Percentiles rank a stretch among this genome's conserved stretches.
These are phyloP conservation scores for Macroventuria anomochaeta DNA, from an alignment of 2,329 filamentous ascomycete species.

Conservation along the genomic window DNA sequence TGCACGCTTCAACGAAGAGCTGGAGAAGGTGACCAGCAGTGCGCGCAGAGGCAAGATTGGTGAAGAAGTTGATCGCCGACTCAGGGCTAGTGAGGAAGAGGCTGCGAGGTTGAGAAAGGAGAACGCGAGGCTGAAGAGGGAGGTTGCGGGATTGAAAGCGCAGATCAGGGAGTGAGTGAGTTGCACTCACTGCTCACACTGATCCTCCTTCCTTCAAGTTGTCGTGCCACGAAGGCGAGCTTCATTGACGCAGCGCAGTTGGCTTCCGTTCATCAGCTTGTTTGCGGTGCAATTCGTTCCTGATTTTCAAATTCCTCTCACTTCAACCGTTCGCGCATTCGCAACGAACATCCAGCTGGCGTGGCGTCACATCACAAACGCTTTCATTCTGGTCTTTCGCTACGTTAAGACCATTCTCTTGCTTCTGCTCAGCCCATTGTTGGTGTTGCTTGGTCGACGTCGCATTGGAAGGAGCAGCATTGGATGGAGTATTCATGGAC, in stretches of 20 bases:
- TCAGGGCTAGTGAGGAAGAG: constrained; percentile 80
- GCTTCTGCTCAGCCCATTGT: background rate
- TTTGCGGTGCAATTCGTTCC: background rate
- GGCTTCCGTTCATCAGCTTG: background rate
- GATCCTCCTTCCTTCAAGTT: background rate
- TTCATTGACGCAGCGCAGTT: constrained; percentile 7
- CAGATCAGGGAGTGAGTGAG: constrained; percentile 54
- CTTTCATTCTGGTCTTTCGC: background rate
- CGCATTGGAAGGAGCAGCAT: background rate
- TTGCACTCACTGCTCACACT: constrained; percentile 1
- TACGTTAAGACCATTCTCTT: background rate
- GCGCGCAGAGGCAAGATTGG: constrained; percentile 77
- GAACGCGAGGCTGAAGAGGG: constrained; percentile 80
- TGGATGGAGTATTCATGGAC: constrained; percentile 3
- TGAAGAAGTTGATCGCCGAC: constrained; percentile 73
- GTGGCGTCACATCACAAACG: background rate
- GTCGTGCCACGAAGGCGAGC: background rate
- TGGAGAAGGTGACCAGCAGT: constrained; percentile 77
- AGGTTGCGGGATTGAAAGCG: constrained; percentile 71
- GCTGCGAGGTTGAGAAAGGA: constrained; percentile 80
- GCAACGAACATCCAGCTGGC: background rate
- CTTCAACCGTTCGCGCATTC: background rate
- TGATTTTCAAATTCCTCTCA: background rate
- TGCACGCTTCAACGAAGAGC: constrained; percentile 88
- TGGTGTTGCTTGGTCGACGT: background rate